phyloP scores from a whole-genome alignment of 2,329 filamentous ascomycete species.

The Cladosporium austrohemisphaericum region DNA sequence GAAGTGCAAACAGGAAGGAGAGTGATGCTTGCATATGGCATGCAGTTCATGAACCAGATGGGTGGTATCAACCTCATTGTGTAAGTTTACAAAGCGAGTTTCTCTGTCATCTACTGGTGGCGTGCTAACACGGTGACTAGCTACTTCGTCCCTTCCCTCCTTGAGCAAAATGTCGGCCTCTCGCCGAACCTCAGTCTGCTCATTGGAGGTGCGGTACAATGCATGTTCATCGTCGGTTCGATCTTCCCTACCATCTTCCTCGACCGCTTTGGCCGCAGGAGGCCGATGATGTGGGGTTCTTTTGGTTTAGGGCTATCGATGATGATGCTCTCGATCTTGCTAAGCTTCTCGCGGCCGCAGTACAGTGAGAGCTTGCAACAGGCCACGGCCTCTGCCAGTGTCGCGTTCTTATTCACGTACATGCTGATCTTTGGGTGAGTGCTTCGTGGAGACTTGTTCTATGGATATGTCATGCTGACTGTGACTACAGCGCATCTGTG shows the following conservation, averaged over 20 bases:
- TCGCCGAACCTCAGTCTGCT: constrained; percentile 43
- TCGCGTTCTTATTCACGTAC: constrained; percentile 50
- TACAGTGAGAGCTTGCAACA: constrained; percentile 17
- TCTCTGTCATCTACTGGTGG: too few species aligned
- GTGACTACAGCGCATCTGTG: constrained; percentile 41
- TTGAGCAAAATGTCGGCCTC: constrained; percentile 47
- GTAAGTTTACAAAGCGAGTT: too few species aligned
- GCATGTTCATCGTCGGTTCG: constrained; percentile 42
- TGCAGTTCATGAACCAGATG: constrained; percentile 41
- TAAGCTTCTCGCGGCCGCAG: constrained; percentile 37
- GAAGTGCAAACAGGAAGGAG: constrained; percentile 39
- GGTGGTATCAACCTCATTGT: constrained; percentile 40
- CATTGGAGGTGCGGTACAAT: constrained; percentile 44
- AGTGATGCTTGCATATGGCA: constrained; percentile 38
- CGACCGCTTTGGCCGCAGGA: constrained; percentile 38
- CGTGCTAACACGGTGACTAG: constrained; percentile 17
- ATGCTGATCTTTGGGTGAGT: constrained; percentile 27
- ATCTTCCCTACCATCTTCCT: constrained; percentile 46
- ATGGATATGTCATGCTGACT: constrained; percentile 22
- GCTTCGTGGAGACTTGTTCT: not conserved
- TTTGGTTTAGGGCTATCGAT: constrained; percentile 35
- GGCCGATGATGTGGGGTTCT: constrained; percentile 35
- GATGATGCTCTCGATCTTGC: constrained; percentile 39
- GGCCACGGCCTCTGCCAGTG: constrained; percentile 43
- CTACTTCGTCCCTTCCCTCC: constrained; percentile 44